phyloP scores from a whole-genome alignment of 306 rosid genomes.

The Prunus persica region DNA sequence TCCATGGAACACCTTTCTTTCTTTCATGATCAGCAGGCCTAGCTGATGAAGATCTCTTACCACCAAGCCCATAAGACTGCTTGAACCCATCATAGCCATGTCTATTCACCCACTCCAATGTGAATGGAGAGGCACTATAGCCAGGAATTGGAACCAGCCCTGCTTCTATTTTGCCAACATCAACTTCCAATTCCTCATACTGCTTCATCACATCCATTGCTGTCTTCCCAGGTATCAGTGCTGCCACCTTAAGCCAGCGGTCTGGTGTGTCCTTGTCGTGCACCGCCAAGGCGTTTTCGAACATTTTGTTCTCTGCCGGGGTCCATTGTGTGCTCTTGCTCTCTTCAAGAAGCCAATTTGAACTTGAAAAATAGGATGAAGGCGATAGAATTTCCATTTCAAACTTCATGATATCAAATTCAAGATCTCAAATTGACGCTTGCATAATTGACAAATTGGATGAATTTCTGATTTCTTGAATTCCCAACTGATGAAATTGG shows the following conservation, averaged over 20 bases:
- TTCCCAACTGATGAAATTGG: too few relatives aligned
- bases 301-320: slow-evolving; percentile 72
- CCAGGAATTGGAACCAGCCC: slow-evolving; percentile 79
- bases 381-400: slow-evolving; percentile 70
- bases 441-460: not conserved
- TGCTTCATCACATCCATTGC: slow-evolving; percentile 65
- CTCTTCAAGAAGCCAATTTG: slow-evolving; percentile 53
- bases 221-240: slow-evolving; percentile 74
- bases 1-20: slow-evolving; percentile 95
- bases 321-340: slow-evolving; percentile 62
- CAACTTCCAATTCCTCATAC: slow-evolving; percentile 66
- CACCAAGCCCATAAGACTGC: slow-evolving; percentile 43
- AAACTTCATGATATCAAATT: slow-evolving; percentile 51
- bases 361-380: slow-evolving; percentile 38
- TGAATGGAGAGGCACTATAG: slow-evolving; percentile 53
- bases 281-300: slow-evolving; percentile 87
- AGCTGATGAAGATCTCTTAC: slow-evolving; percentile 51
- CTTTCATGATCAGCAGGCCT: slow-evolving; percentile 70
- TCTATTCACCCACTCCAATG: slow-evolving; percentile 68
- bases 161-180: slow-evolving; percentile 77
- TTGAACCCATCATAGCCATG: slow-evolving; percentile 53
- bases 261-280: slow-evolving; percentile 75
- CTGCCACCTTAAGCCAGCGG: slow-evolving; percentile 79
- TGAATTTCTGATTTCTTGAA: not conserved
- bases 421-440: not conserved